Evolutionary conservation across 129 eudicot genomes (phyloP), one percentile per base, ranked within the genome.

Genomic region (Helichrysum umbraculigerum): DNA sequence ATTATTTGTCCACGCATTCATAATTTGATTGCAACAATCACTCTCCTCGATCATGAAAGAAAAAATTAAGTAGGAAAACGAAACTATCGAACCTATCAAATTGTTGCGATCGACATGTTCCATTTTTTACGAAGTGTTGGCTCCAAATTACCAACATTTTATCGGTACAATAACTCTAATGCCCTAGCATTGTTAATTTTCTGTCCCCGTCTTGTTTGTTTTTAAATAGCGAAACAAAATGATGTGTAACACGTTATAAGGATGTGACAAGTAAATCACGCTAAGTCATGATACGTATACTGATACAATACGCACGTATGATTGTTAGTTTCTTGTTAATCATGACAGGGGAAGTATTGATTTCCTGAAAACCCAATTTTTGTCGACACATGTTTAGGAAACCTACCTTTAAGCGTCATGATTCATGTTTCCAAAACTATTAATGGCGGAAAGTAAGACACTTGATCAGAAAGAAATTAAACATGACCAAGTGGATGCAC

Each of bases 401-500:
- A 52, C 19, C 76, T 1, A 7, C 7, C 1, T 22, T 72, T 34
- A 32, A 20, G 17, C 67, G 3, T 12, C 19, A 5, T 71, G 47
- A 51, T 33, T 19, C 47, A 12, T 58, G 12, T 34, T 57, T 32
- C 56, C 37, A 34, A 73, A 57, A 63, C 42, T 30, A 30, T 9
- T 5, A 51, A 33, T 56, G 72, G 28, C 17, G 28, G 80, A 54
- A 76, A 67, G 74, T 66, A 35, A 79, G 19, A 56, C 73, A 76
- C 56, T 39, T 73, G 79, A 39, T 47, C 54, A 47, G n/a, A 47
- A 47, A 47, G 54, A 61, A 66, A 65, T 65, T 51, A 64, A 65
- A 73, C 54, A 73, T 19, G 61, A 9, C 8, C 50, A 56, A 73
- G 83, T 80, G 83, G 83, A 80, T 37, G 33, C 54, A 47, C 57